These are phyloP conservation scores for Hemerocallis citrina DNA, from an alignment of 106 monocot species.

Conservation along the genomic window DNA sequence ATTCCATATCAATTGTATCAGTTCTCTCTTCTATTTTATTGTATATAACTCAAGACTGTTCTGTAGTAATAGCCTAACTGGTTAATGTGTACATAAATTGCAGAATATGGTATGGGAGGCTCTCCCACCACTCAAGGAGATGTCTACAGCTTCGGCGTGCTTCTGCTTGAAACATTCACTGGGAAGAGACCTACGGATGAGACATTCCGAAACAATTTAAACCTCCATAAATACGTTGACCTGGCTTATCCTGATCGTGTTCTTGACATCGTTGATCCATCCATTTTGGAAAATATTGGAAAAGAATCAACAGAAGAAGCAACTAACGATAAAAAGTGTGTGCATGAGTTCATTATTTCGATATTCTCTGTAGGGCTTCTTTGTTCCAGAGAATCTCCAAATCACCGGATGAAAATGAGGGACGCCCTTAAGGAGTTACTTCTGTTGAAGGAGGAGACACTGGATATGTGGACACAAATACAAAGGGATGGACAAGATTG, in stretches of 20 bases:
- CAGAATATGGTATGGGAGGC: constrained; percentile 17
- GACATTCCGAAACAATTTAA: not conserved
- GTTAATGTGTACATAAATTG: too few species aligned
- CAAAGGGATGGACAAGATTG: too few species aligned
- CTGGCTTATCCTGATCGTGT: constrained; percentile 12
- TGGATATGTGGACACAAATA: too few species aligned
- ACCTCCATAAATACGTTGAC: not conserved
- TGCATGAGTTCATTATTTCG: too few species aligned
- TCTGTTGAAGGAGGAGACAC: too few species aligned
- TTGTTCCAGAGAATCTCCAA: too few species aligned
- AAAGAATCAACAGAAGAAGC: too few species aligned
- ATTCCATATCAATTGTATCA: not conserved
- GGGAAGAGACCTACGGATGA: constrained; percentile 18
- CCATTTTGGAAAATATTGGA: not conserved
- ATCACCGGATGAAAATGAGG: too few species aligned
- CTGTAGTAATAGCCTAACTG: too few species aligned
- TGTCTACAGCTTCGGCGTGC: constrained; percentile 17
- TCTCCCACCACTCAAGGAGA: constrained; percentile 10
- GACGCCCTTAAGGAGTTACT: too few species aligned
- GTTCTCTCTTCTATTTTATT: not conserved
- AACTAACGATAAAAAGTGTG: too few species aligned
- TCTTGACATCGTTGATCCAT: constrained; percentile 14
- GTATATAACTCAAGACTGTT: not conserved
- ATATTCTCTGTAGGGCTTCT: too few species aligned
- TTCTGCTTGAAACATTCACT: constrained; percentile 16